Evolutionary conservation across 768 basidiomycete species (phyloP).

Genomic region (Trametes coccinea): DNA sequence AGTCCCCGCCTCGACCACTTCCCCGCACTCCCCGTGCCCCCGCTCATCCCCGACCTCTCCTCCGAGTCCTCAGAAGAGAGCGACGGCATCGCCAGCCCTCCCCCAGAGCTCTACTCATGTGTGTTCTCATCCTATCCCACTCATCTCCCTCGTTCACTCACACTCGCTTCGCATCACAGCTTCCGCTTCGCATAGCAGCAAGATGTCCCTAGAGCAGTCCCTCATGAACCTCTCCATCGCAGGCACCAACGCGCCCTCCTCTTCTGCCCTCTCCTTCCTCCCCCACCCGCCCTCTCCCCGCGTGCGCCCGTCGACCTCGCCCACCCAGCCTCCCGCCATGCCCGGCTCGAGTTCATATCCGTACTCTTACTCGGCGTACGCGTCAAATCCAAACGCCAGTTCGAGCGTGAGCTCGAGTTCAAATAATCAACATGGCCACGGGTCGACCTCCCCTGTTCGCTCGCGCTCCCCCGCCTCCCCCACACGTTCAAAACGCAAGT

Average conservation of each 20-base stretch:
- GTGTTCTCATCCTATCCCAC: conserved; percentile 5
- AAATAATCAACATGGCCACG: neutral
- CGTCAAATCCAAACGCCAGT: neutral
- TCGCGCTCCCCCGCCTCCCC: conserved; percentile 15
- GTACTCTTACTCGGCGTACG: neutral
- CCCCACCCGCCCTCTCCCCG: conserved; percentile 25
- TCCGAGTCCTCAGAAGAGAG: conserved; percentile 62
- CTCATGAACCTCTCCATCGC: conserved; percentile 19
- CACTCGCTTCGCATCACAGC: neutral
- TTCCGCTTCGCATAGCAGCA: conserved; percentile 1
- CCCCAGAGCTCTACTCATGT: conserved; percentile 31
- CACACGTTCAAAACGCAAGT: conserved; percentile 17
- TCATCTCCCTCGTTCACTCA: conserved; percentile 19
- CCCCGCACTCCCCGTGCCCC: conserved; percentile 28
- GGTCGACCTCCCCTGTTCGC: conserved; percentile 15
- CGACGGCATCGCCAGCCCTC: conserved; percentile 49
- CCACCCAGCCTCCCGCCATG: conserved; percentile 3
- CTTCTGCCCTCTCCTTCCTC: conserved; percentile 27
- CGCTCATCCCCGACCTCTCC: conserved; percentile 62
- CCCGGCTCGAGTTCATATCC: neutral
- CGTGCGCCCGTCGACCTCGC: conserved; percentile 11
- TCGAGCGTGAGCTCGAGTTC: neutral
- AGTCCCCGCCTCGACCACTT: conserved; percentile 20
- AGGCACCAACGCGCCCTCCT: conserved; percentile 15
- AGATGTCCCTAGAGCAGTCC: conserved; percentile 21